phyloP scores from a whole-genome alignment of 2,329 filamentous ascomycete genomes.

The Phialemonium atrogriseum region DNA sequence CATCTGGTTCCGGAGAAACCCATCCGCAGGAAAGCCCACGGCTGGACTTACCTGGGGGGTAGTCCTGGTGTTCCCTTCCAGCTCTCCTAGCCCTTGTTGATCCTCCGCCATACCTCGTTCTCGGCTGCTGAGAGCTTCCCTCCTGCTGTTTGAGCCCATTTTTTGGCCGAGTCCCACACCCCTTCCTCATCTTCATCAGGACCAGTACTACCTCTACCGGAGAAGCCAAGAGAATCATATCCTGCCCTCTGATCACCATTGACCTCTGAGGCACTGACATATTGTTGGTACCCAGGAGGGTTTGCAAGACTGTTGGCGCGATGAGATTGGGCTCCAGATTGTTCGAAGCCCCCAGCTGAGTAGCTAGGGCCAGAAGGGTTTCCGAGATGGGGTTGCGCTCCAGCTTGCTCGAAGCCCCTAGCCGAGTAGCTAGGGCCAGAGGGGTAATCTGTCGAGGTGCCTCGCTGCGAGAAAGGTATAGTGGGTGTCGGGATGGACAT shows the following conservation, averaged over 20 bases:
- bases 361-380: too few relatives aligned
- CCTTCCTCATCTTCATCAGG: constrained; percentile 26
- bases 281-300: constrained; percentile 49
- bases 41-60: too few relatives aligned
- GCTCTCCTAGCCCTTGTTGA: constrained; percentile 45
- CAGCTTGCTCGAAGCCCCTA: constrained; percentile 12
- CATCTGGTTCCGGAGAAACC: too few relatives aligned
- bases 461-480: constrained; percentile 31
- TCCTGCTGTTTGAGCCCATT: constrained; percentile 48
- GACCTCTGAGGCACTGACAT: constrained; percentile 43
- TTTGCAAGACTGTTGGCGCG: constrained; percentile 29
- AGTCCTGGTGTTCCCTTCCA: too few relatives aligned
- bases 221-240: too few relatives aligned
- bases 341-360: too few relatives aligned
- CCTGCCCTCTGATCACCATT: constrained; percentile 10
- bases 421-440: constrained; percentile 14
- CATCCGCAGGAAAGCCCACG: too few relatives aligned
- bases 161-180: constrained; percentile 49
- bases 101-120: constrained; percentile 53
- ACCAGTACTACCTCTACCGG: too few relatives aligned
- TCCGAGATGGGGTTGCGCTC: constrained; percentile 15
- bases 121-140: constrained; percentile 50
- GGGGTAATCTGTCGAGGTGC: constrained; percentile 38
- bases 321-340: too few relatives aligned
- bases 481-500: constrained; percentile 43